Conservation (phyloP, 1,284 basidiomycete genomes). For the Cryptococcus floricola region DNA sequence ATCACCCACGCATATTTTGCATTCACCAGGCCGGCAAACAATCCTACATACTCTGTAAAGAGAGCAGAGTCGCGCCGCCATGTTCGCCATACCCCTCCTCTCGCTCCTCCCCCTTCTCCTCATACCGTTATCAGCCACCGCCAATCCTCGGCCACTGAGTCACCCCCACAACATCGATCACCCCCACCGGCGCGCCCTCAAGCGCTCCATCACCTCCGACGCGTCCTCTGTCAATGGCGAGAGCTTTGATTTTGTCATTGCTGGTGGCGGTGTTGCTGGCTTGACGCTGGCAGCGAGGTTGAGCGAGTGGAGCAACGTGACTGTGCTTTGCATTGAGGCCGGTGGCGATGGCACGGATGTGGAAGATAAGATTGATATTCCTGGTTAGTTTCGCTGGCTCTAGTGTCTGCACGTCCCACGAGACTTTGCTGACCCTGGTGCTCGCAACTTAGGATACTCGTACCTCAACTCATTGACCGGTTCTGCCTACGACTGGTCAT, state of each 20-base stretch:
- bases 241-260: conserved; percentile 48
- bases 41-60: no score
- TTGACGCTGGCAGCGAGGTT: conserved; percentile 67
- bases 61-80: background rate
- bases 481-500: conserved; percentile 62
- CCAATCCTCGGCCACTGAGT: background rate
- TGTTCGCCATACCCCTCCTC: background rate
- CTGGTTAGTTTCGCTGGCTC: conserved; percentile 39
- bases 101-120: background rate
- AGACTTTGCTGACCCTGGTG: background rate
- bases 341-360: conserved; percentile 60
- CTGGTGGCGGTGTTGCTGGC: conserved; percentile 65
- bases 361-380: conserved; percentile 49
- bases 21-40: no score
- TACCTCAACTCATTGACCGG: conserved; percentile 46
- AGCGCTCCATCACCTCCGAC: conserved; percentile 32
- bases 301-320: conserved; percentile 63
- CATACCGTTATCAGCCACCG: background rate
- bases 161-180: conserved; percentile 30
- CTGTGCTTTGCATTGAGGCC: conserved; percentile 69
- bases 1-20: no score
- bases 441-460: conserved; percentile 27
- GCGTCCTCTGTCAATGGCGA: conserved; percentile 24
- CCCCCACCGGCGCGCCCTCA: conserved; percentile 26
- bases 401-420: background rate